phyloP scores from a whole-genome alignment of 2,329 filamentous ascomycete genomes.

The Pseudonectria buxi region DNA sequence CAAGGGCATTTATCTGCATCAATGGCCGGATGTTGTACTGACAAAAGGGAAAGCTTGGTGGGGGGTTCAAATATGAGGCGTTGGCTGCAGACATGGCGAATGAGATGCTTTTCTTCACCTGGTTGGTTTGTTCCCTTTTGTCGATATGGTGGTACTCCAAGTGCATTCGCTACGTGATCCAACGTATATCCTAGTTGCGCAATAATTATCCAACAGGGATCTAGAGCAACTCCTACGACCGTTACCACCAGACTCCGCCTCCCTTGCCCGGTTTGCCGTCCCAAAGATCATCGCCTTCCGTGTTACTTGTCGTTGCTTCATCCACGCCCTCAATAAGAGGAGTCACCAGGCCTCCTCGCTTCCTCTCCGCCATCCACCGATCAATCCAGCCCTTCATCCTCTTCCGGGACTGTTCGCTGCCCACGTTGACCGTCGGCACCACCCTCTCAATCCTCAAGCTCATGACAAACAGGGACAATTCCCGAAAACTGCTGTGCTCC shows the following conservation, averaged over 20 bases:
- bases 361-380: constrained; percentile 53
- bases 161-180: background rate
- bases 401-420: constrained; percentile 48
- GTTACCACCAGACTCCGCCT: constrained; percentile 35
- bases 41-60: constrained; percentile 7
- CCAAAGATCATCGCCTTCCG: constrained; percentile 27
- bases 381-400: constrained; percentile 62
- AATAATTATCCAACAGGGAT: background rate
- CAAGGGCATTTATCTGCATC: constrained; percentile 5
- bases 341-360: constrained; percentile 45
- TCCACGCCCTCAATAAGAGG: constrained; percentile 36
- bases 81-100: constrained; percentile 25
- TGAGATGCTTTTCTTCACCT: constrained; percentile 17
- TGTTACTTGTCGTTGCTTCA: constrained; percentile 14
- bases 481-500: constrained; percentile 91
- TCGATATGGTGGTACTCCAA: background rate
- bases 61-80: constrained; percentile 13
- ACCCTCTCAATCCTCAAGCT: constrained; percentile 79
- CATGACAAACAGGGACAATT: constrained; percentile 90
- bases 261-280: constrained; percentile 33
- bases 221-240: background rate
- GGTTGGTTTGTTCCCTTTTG: constrained; percentile 1
- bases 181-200: background rate
- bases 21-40: constrained; percentile 7
- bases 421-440: constrained; percentile 86